Evolutionary conservation across 2,329 filamentous ascomycete species (phyloP).

Genomic region (Colletotrichum trifolii): DNA sequence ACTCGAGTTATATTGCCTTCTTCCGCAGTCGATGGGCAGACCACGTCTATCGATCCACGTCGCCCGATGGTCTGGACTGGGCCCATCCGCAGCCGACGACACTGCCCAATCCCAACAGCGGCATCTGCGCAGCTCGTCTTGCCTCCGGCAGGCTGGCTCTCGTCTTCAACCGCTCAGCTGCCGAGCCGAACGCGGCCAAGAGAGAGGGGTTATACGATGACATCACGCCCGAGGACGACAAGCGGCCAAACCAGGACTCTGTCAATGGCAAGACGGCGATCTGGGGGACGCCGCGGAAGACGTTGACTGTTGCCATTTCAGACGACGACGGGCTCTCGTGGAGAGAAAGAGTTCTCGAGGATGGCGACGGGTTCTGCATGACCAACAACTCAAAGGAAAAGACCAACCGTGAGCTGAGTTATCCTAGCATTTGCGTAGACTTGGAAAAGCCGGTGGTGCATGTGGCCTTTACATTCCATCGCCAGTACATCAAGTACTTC

Average conservation of each 20-base stretch:
- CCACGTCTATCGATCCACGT: slow-evolving; percentile 53
- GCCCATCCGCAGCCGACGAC: slow-evolving; percentile 45
- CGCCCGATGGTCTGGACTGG: slow-evolving; percentile 52
- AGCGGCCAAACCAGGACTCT: slow-evolving; percentile 49
- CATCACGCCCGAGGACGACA: slow-evolving; percentile 53
- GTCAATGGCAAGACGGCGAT: slow-evolving; percentile 52
- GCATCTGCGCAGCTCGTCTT: slow-evolving; percentile 51
- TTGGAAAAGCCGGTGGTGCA: slow-evolving; percentile 40
- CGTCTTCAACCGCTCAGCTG: slow-evolving; percentile 54
- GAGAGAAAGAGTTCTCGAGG: slow-evolving; percentile 52
- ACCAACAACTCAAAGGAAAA: slow-evolving; percentile 56
- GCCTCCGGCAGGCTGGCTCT: slow-evolving; percentile 48
- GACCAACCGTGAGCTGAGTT: slow-evolving; percentile 55
- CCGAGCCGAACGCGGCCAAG: slow-evolving; percentile 45
- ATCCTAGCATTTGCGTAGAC: slow-evolving; percentile 52
- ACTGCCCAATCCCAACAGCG: slow-evolving; percentile 57
- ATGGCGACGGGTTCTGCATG: slow-evolving; percentile 57
- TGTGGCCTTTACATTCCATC: slow-evolving; percentile 55
- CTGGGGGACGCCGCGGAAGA: slow-evolving; percentile 54
- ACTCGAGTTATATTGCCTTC: slow-evolving; percentile 47
- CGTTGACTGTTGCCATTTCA: slow-evolving; percentile 48
- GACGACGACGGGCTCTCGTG: slow-evolving; percentile 50
- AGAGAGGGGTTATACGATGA: slow-evolving; percentile 57
- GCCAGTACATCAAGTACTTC: slow-evolving; percentile 55
- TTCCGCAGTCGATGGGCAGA: slow-evolving; percentile 59